A percentile compares a stretch with the other conserved stretches of the same genome.
Conservation (phyloP, 108 stramenopile species). For the Nitzschia sp. region DNA sequence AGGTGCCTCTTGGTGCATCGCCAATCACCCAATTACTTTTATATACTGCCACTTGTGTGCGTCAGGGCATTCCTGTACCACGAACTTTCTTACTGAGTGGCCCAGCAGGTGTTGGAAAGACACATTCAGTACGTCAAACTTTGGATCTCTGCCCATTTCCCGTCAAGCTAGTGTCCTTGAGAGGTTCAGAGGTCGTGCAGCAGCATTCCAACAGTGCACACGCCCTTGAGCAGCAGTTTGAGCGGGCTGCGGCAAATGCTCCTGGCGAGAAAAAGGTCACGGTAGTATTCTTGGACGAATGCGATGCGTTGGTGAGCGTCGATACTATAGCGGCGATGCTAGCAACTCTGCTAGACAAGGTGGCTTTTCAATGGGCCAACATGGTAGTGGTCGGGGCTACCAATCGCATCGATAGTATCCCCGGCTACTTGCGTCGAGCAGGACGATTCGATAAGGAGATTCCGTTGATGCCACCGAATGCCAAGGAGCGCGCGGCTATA, state of each 20-base stretch:
- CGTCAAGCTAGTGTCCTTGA: constrained; percentile 24
- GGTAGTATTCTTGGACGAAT: constrained; percentile 83
- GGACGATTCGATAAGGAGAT: constrained; percentile 78
- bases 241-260: not conserved
- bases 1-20: not conserved
- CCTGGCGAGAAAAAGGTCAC: constrained; percentile 7
- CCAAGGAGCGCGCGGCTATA: constrained; percentile 52
- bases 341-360: constrained; percentile 58
- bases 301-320: constrained; percentile 73
- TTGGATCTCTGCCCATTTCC: constrained; percentile 10
- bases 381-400: constrained; percentile 77
- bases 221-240: constrained; percentile 25
- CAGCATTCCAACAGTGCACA: constrained; percentile 6
- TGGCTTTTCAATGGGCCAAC: constrained; percentile 32
- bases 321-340: constrained; percentile 56
- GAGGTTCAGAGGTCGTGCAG: constrained; percentile 37
- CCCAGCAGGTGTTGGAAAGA: constrained; percentile 65
- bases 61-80: constrained; percentile 17
- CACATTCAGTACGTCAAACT: constrained; percentile 42
- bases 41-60: constrained; percentile 12
- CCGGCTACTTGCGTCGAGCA: constrained; percentile 67
- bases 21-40: constrained; percentile 13
- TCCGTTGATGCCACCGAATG: constrained; percentile 60
- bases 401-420: constrained; percentile 80
- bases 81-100: constrained; percentile 58